These are phyloP conservation scores for Reticulascus tulasneorum DNA, from an alignment of 2,329 filamentous ascomycete genomes.

Conservation along the genomic window DNA sequence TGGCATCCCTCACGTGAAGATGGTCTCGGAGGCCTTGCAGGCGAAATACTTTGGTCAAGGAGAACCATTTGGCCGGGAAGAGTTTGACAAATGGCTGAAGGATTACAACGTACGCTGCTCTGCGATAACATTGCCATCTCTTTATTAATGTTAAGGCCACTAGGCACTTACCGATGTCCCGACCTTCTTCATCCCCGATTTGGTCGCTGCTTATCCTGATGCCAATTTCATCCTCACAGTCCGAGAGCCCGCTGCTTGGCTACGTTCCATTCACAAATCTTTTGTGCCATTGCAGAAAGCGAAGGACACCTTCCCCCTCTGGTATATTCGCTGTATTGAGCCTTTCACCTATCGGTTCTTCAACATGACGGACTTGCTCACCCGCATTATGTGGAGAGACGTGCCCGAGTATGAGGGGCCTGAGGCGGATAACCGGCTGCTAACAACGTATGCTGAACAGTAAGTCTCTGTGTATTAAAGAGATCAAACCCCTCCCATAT, in stretches of 20 bases:
- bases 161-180: conserved; percentile 8
- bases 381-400: no score
- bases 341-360: no score
- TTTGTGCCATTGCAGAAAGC: conserved; percentile 11
- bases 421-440: no score
- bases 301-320: no score
- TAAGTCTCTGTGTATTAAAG: no score
- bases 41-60: conserved; percentile 23
- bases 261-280: conserved; percentile 24
- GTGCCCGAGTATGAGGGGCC: no score
- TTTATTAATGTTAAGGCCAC: no score
- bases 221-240: conserved; percentile 33
- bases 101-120: conserved; percentile 28
- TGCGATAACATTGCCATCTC: no score
- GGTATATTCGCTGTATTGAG: no score
- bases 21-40: conserved; percentile 24
- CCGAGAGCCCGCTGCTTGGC: conserved; percentile 30
- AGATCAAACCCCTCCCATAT: no score
- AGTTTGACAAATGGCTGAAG: conserved; percentile 37
- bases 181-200: conserved; percentile 25
- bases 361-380: no score
- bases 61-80: conserved; percentile 27
- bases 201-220: conserved; percentile 26
- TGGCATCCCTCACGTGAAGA: conserved; percentile 18
- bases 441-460: no score